Conservation (phyloP, 2,329 filamentous ascomycete genomes). For the Endoconidiophora polonica region DNA sequence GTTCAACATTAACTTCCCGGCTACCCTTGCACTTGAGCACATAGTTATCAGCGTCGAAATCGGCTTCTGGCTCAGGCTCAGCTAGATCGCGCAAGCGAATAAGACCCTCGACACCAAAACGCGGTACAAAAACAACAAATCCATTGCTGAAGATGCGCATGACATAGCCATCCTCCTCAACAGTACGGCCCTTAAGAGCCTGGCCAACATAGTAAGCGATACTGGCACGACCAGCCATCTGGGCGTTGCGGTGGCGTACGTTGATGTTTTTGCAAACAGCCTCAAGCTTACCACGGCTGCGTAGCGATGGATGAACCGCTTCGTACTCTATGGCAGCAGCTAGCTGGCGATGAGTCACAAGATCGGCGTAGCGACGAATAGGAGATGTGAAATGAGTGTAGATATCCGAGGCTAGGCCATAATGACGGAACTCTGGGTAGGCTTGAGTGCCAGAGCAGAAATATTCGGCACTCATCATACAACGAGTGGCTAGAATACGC, state of each 20-base stretch:
- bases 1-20: slow-evolving; percentile 46
- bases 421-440: slow-evolving; percentile 89
- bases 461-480: slow-evolving; percentile 99
- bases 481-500: slow-evolving; percentile 90
- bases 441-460: slow-evolving; percentile 89
- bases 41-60: slow-evolving; percentile 77
- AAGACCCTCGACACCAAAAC: slow-evolving; percentile 87
- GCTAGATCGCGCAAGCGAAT: slow-evolving; percentile 68
- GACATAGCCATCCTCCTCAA: slow-evolving; percentile 79
- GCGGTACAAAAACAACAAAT: slow-evolving; percentile 87
- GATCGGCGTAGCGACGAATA: slow-evolving; percentile 93
- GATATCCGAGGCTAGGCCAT: slow-evolving; percentile 88
- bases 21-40: slow-evolving; percentile 45
- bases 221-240: slow-evolving; percentile 82
- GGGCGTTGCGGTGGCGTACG: slow-evolving; percentile 87
- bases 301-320: slow-evolving; percentile 62
- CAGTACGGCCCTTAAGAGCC: slow-evolving; percentile 47
- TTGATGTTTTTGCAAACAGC: slow-evolving; percentile 98
- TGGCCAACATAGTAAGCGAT: slow-evolving; percentile 98
- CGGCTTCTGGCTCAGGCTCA: slow-evolving; percentile 58
- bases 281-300: slow-evolving; percentile 71
- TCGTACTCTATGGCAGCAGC: slow-evolving; percentile 92
- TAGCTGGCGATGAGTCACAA: slow-evolving; percentile 84
- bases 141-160: slow-evolving; percentile 97
- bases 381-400: slow-evolving; percentile 98